Evolutionary conservation across 192 early-diverging fungal species (phyloP), one percentile per base, ranked within the genome.

Genomic region (Backusella psychrophila): DNA sequence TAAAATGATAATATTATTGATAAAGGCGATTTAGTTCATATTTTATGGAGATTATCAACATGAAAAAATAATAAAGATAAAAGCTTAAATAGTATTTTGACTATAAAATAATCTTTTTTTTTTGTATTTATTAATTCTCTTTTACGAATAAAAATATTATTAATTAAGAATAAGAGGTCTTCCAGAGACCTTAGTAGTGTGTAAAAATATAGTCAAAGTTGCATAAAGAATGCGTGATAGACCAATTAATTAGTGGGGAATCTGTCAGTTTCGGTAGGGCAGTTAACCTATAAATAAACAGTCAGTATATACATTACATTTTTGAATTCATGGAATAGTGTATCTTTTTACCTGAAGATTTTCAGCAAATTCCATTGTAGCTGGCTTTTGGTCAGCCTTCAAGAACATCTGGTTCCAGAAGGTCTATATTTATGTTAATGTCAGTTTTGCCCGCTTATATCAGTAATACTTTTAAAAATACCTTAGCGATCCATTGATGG

Each of bases 401-500:
- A 72, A 15, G 46, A 75, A 75, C 11, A 80, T 19, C 26, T 42
- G 71, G 68, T 80, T 80, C 74, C 78, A 80, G 26, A 76, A 29
- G n/a, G 15, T 23, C 76, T 71, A 15, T 26, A 31, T 31, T 38
- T 73, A 56, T 73, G 4, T 77, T 8, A 11, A 3, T 19, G 33
- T 63, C 29, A 63, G 23, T n/a, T 75, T 35, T 44, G 12, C 1
- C 12, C 1, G 35, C 8, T 68, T 68, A 35, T 70, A 23, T 66
- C 31, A 29, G 4, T 66, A n/a, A 23, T 66, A 19, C 6, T 49
- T 49, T 49, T 49, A 41, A 33, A 15, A 35, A 66, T 69, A 71
- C 68, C 69, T 72, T 75, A 17, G 74, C 63, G 2, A 80, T 49
- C 68, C 56, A 75, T 67, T 80, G 9, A 42, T 80, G 74, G 9